Evolutionary conservation across 1,284 basidiomycete genomes (phyloP), one percentile per base, ranked within the genome.

Genomic region (Trametes sp.): DNA sequence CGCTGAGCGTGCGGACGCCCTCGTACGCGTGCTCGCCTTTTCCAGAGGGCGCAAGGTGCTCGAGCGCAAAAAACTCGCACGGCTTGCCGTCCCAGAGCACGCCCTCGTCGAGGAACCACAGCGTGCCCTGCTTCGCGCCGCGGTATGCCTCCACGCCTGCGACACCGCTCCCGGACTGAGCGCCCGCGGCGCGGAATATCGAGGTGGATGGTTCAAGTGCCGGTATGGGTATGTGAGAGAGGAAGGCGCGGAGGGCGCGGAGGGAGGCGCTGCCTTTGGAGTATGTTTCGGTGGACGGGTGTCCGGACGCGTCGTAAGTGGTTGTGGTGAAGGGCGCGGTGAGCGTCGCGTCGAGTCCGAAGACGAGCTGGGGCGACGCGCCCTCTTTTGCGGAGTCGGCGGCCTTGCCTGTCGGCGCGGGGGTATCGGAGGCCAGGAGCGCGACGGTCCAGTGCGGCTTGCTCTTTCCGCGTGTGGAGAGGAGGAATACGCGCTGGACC

Each of bases 11-110:
- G 56, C 85, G 77, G 56, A 93, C 76, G n/a, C 86, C 88, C 28
- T 86, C 84, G 23, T 73, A 71, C 33, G 54, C 59, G n/a, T 72
- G 68, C 33, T 65, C 65, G 24, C 70, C 69, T 42, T 57, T 61
- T 11, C 58, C 51, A 59, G 83, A 38, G 21, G 63, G 53, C 19
- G 66, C 73, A 10, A 92, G 72, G 67, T 89, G 84, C 49, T 81
- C 78, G n/a, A 90, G 75, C 5, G 87, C 76, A 85, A 89, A 92
- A 72, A 90, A 92, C 70, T 89, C 87, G 71, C 87, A 89, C 2
- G 90, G 89, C 67, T 88, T 88, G 68, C 82, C 87, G 45, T 90
- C 89, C 84, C 88, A 90, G 8, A 93, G 78, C 9, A 93, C 81
- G 14, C 90, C 91, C 31, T 80, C 76, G 33, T 80, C 75, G 54